Conservation (phyloP, 1,139 yeast genomes). For the Suhomyces coccinellae region DNA sequence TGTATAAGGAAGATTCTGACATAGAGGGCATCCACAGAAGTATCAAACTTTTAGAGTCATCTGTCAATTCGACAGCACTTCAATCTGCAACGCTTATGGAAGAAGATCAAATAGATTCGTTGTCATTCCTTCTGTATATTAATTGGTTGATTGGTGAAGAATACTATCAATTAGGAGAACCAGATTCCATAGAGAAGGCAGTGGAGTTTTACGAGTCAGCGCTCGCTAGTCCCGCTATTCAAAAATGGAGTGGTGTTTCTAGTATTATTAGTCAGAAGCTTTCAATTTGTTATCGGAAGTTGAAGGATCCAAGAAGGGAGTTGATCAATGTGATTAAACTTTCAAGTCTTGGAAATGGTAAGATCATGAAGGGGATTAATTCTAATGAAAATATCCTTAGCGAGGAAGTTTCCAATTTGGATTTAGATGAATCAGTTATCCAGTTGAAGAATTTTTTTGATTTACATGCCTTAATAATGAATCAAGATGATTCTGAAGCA, state of each 20-base stretch:
- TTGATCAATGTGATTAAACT: constrained; percentile 3
- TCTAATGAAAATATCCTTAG: constrained; percentile 1
- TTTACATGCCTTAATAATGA: constrained; percentile 2
- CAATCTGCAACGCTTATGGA: not conserved
- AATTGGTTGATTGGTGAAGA: constrained; percentile 54
- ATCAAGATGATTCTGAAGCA: constrained; percentile 14
- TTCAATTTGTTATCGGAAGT: constrained; percentile 24
- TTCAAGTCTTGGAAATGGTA: not conserved
- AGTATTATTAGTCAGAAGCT: constrained; percentile 27
- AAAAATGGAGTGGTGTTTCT: constrained; percentile 15
- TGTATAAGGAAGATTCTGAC: constrained; percentile 7
- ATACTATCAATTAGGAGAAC: constrained; percentile 29
- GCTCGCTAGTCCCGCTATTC: constrained; percentile 12
- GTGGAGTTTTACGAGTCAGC: constrained; percentile 37
- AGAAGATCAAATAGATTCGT: constrained; percentile 12
- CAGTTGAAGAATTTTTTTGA: constrained; percentile 2
- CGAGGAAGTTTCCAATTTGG: not conserved
- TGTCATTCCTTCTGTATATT: constrained; percentile 38
- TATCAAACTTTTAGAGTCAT: constrained; percentile 33
- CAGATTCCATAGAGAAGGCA: constrained; percentile 34
- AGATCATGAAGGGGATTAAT: not conserved
- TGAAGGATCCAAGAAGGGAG: constrained; percentile 10
- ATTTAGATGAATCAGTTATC: constrained; percentile 2
- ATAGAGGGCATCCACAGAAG: constrained; percentile 3
- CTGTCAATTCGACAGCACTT: constrained; percentile 14